A percentile compares a stretch with the other conserved stretches of the same genome.
phyloP scores from a whole-genome alignment of 2,329 filamentous ascomycete genomes.

The Colletotrichum somersetense region DNA sequence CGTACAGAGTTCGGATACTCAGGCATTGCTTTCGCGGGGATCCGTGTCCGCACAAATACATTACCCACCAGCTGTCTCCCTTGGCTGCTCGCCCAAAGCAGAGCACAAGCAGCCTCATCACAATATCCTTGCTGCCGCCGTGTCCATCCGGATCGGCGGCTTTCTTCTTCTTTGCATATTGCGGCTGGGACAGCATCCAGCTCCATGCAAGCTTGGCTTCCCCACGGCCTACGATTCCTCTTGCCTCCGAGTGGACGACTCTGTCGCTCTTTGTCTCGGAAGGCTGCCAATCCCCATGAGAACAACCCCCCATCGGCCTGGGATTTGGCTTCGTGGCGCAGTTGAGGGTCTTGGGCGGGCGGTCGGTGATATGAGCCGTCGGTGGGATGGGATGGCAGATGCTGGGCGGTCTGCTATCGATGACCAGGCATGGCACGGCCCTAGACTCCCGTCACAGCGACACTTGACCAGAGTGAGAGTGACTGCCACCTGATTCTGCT shows the following conservation, averaged over 20 bases:
- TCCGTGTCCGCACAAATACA: background rate
- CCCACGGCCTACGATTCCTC: slow-evolving; percentile 14
- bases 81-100: background rate
- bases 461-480: slow-evolving; percentile 13
- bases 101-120: slow-evolving; percentile 4
- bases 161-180: slow-evolving; percentile 28
- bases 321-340: background rate
- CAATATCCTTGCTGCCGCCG: slow-evolving; percentile 14
- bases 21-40: background rate
- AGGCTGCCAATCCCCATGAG: slow-evolving; percentile 18
- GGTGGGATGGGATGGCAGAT: background rate
- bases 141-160: slow-evolving; percentile 5
- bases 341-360: slow-evolving; percentile 21
- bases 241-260: slow-evolving; percentile 17
- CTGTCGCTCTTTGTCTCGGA: slow-evolving; percentile 29
- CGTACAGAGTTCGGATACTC: background rate
- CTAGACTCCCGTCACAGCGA: slow-evolving; percentile 6
- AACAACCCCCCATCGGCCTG: slow-evolving; percentile 15
- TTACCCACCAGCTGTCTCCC: background rate
- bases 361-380: background rate
- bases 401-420: slow-evolving; percentile 11
- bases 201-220: slow-evolving; percentile 21
- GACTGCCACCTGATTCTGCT: slow-evolving; percentile 19
- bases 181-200: slow-evolving; percentile 12
- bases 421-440: slow-evolving; percentile 21